Conservation (phyloP, 495 filamentous ascomycete genomes). For the Lasiosphaeria miniovina region DNA sequence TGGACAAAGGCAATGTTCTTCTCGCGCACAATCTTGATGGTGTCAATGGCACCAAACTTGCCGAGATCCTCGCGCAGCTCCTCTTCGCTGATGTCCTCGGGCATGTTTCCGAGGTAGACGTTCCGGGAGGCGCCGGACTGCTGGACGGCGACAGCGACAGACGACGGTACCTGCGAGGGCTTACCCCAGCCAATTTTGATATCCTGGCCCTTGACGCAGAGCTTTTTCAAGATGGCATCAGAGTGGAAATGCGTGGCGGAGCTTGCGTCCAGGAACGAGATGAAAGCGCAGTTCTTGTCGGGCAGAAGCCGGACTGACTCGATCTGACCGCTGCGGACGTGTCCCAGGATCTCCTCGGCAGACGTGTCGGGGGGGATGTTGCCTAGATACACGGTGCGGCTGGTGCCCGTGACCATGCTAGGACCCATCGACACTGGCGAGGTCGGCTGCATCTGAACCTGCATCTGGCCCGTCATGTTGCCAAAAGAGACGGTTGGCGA, state of each 20-base stretch:
- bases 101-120: constrained; percentile 91
- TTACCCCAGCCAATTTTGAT: constrained; percentile 99
- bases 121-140: constrained; percentile 98
- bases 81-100: constrained; percentile 85
- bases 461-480: constrained; percentile 58
- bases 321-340: constrained; percentile 96
- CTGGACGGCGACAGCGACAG: constrained; percentile 92
- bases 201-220: constrained; percentile 95
- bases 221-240: constrained; percentile 98
- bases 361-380: constrained; percentile 98
- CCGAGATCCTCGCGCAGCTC: constrained; percentile 92
- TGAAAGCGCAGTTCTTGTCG: constrained; percentile 99
- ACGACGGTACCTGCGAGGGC: constrained; percentile 95
- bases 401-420: constrained; percentile 82
- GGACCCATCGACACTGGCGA: constrained; percentile 71
- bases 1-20: constrained; percentile 98
- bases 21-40: constrained; percentile 95
- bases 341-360: constrained; percentile 94
- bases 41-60: constrained; percentile 96
- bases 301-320: constrained; percentile 93
- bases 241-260: constrained; percentile 99
- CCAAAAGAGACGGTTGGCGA: constrained; percentile 77
- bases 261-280: constrained; percentile 94
- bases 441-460: constrained; percentile 46
- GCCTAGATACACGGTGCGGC: constrained; percentile 92